Base-by-base conservation (phyloP, 2,329 filamentous ascomycete genomes). In the Fusarium sp. region DNA sequence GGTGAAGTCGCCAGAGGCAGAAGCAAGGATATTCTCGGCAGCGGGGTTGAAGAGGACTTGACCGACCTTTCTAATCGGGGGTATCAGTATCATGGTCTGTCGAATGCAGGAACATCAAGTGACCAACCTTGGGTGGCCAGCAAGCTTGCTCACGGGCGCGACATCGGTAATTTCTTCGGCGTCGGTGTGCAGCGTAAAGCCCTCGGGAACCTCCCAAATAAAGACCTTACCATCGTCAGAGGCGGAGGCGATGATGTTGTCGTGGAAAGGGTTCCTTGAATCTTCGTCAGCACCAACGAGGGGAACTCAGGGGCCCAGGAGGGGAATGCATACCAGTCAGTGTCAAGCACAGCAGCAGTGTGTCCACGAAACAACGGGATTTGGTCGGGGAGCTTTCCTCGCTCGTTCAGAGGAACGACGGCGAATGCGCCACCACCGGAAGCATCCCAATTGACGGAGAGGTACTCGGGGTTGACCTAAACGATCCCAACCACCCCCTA, bases 161-260 rank as follows among this genome's bases (percentile, higher is more conserved):
- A 99, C 90, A 79, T 98, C 92, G 76, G 89, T 81, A 46, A 94
- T 89, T 76, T 97, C 93, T 69, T 98, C 95, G 49, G 90, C 89
- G 76, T 98, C 95, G 40, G 90, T 92, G 78, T 94, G 88, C 63
- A 98, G 86, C 5, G 92, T 91, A 79, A 98, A 98, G 80, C 88
- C 88, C 73, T 97, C 86, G 11, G 96, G 96, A 40, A 99, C 95
- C 83, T 95, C 88, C 95, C 96, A 99, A 77, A 99, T 87, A 78
- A 97, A 97, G 75, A 98, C 91, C 87, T 97, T 98, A 80, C 92
- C 95, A 82, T 99, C 96, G 78, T 99, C 96, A 53, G 95, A 97
- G 62, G 92, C 95, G 49, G 96, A 99, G 18, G 95, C 94, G 77
- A 99, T 90, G 75, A 99, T 83, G 65, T 89, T 91, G 80, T 99